Percentiles rank a stretch among this genome's conserved stretches.
Evolutionary conservation across 2,329 filamentous ascomycete species (phyloP).

Genomic region (Seiridium cupressi): DNA sequence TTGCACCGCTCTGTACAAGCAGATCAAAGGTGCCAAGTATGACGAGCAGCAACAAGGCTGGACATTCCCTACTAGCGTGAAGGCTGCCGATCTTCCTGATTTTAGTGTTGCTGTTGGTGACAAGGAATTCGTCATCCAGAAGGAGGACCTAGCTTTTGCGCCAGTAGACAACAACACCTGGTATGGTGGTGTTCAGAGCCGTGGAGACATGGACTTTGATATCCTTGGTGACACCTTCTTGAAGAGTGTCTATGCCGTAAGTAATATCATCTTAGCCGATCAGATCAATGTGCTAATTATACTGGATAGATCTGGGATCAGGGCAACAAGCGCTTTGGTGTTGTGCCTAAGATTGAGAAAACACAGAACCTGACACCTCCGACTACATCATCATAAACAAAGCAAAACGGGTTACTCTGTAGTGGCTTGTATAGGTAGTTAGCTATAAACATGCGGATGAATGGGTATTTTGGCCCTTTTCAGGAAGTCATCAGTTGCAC

Average conservation of each 20-base stretch:
- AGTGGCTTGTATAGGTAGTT: too few species aligned
- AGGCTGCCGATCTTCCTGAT: constrained; percentile 52
- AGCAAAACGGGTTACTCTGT: too few species aligned
- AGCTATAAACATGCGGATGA: too few species aligned
- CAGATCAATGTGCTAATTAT: constrained; percentile 6
- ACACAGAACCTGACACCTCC: constrained; percentile 26
- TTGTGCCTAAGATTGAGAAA: constrained; percentile 51
- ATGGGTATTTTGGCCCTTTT: too few species aligned
- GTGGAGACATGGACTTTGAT: constrained; percentile 57
- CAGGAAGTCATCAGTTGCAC: too few species aligned
- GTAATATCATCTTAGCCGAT: constrained; percentile 20
- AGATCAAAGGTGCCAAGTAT: constrained; percentile 61
- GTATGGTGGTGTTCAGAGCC: constrained; percentile 66
- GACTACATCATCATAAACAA: not conserved
- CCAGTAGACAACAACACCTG: constrained; percentile 48
- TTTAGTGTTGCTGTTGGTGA: constrained; percentile 64
- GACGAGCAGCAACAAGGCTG: constrained; percentile 59
- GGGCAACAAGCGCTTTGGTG: constrained; percentile 58
- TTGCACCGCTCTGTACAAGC: constrained; percentile 60
- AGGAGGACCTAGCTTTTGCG: constrained; percentile 61
- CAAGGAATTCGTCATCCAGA: constrained; percentile 57
- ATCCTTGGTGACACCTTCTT: constrained; percentile 64
- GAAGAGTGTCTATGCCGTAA: constrained; percentile 63
- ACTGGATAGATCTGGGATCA: constrained; percentile 58
- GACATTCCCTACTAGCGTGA: constrained; percentile 55